These are phyloP conservation scores for Xanthoceras sorbifolium DNA, from an alignment of 345 rosid species.

Conservation along the genomic window DNA sequence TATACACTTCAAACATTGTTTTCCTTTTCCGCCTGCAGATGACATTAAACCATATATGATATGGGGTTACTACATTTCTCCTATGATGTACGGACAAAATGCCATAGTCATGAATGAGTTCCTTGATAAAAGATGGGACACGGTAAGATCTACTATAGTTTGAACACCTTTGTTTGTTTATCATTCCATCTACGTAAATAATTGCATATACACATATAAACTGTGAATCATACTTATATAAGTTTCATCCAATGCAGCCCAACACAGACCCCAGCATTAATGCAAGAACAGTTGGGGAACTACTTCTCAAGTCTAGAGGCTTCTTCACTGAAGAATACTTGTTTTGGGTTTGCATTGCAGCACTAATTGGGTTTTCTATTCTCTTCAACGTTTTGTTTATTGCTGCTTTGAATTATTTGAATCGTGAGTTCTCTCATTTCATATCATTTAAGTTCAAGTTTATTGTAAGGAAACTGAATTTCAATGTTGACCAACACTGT, in stretches of 20 bases:
- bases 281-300: constrained; percentile 68
- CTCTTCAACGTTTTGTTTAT: constrained; percentile 74
- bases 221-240: not conserved
- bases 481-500: constrained; percentile 15
- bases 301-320: constrained; percentile 64
- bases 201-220: not conserved
- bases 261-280: constrained; percentile 47
- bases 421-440: constrained; percentile 54
- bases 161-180: not conserved
- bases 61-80: constrained; percentile 88
- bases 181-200: not conserved
- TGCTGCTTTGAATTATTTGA: constrained; percentile 66
- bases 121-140: constrained; percentile 76
- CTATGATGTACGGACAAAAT: constrained; percentile 96
- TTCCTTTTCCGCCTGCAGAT: constrained; percentile 41
- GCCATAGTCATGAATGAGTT: constrained; percentile 88
- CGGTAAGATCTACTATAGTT: constrained; percentile 42
- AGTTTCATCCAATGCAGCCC: constrained; percentile 43
- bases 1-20: constrained; percentile 12
- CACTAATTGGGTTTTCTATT: constrained; percentile 67
- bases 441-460: not conserved
- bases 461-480: constrained; percentile 1
- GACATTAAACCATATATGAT: constrained; percentile 69
- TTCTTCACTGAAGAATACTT: constrained; percentile 65
- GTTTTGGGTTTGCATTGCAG: constrained; percentile 87